Conservation (phyloP, 2,329 filamentous ascomycete species). For the Colletotrichum agaves region DNA sequence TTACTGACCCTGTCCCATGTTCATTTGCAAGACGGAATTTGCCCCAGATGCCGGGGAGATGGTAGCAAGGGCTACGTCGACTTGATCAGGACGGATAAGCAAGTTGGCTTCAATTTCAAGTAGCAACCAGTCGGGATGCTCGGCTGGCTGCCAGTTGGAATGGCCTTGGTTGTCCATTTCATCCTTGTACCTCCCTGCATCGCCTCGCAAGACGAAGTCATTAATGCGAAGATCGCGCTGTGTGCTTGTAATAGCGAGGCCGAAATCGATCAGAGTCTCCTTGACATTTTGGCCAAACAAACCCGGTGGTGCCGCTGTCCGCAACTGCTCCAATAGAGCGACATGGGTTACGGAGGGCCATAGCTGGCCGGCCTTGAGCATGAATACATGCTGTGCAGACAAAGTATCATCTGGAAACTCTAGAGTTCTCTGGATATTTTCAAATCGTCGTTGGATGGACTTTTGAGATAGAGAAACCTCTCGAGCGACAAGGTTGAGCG, state of each 20-base stretch:
- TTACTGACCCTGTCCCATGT: slow-evolving; percentile 70
- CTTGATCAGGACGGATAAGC: slow-evolving; percentile 69
- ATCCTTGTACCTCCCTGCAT: slow-evolving; percentile 47
- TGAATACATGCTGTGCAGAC: slow-evolving; percentile 44
- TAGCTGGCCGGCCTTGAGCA: slow-evolving; percentile 54
- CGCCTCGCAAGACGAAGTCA: slow-evolving; percentile 43
- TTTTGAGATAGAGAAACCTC: slow-evolving; percentile 1
- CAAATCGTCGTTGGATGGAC: slow-evolving; percentile 9
- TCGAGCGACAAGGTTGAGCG: neutral
- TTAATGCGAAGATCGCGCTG: slow-evolving; percentile 59
- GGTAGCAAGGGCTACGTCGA: slow-evolving; percentile 70
- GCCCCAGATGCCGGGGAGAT: slow-evolving; percentile 60
- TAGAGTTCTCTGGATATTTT: neutral
- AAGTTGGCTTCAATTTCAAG: slow-evolving; percentile 74
- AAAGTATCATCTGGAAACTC: slow-evolving; percentile 2
- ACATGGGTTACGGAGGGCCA: slow-evolving; percentile 58
- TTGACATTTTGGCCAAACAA: slow-evolving; percentile 50
- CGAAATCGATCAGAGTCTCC: slow-evolving; percentile 55
- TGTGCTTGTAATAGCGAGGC: slow-evolving; percentile 52
- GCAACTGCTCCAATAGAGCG: slow-evolving; percentile 59
- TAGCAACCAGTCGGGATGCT: slow-evolving; percentile 71
- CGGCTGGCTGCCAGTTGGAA: slow-evolving; percentile 64
- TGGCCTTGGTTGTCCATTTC: slow-evolving; percentile 63
- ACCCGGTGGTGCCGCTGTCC: slow-evolving; percentile 43
- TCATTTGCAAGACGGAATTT: slow-evolving; percentile 73